Conservation (phyloP, 176 grass and related monocot genomes). For the Raddia guianensis region DNA sequence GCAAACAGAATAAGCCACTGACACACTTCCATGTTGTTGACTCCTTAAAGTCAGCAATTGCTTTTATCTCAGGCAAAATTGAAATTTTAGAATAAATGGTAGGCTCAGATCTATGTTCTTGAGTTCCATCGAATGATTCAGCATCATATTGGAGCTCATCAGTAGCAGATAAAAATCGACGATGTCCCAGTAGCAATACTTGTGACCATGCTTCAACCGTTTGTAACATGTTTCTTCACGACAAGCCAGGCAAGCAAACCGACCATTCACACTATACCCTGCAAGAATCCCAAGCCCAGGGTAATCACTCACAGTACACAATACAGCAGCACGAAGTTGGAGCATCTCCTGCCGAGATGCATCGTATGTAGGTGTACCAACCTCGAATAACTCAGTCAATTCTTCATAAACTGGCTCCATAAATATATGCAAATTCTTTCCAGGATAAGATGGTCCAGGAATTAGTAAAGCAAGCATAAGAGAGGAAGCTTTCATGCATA, state of each 20-base stretch:
- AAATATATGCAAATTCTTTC: conserved; percentile 28
- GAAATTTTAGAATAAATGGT: neutral
- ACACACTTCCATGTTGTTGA: too few species aligned
- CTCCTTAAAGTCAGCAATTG: too few species aligned
- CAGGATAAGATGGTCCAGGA: neutral
- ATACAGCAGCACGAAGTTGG: neutral
- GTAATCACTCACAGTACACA: conserved; percentile 7
- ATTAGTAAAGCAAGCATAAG: conserved; percentile 24
- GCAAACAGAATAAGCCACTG: too few species aligned
- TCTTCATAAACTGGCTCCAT: conserved; percentile 31
- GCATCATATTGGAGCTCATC: neutral
- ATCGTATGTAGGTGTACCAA: conserved; percentile 30
- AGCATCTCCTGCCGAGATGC: conserved; percentile 28
- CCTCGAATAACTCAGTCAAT: neutral
- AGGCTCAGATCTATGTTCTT: neutral
- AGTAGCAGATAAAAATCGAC: neutral
- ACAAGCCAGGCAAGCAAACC: neutral
- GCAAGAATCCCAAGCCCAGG: neutral
- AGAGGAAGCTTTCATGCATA: conserved; percentile 31
- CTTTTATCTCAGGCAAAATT: neutral
- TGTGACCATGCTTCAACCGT: conserved; percentile 3
- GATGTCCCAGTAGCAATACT: neutral
- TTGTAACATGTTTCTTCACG: too few species aligned
- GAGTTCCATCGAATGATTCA: neutral
- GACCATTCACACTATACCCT: neutral